Evolutionary conservation across 768 basidiomycete genomes (phyloP), one percentile per base, ranked within the genome.

Genomic region (Xerocomellus chrysenteron): DNA sequence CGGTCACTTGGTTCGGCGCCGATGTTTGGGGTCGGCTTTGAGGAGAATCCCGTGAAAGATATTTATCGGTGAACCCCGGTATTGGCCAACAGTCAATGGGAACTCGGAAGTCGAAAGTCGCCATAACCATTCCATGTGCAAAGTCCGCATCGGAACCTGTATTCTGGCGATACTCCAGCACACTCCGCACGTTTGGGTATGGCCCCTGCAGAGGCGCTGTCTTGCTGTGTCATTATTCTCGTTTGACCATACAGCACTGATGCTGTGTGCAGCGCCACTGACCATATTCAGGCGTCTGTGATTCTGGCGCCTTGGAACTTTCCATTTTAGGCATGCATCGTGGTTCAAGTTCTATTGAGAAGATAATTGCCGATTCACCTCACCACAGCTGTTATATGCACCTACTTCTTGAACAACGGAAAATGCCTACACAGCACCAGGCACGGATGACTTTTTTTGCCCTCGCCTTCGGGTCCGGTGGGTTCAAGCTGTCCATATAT

Each of bases 251-350:
- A 52, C 53, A 54, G 60, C 55, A 56, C 16, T 6, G 14, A 32
- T 54, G 59, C 66, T 50, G 56, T 65, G 60, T 30, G 30, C 42
- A 35, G 45, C 50, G 63, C 51, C 50, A 50, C 54, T 32, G 19
- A 4, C 33, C 40, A 28, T 17, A 47, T 45, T 30, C 33, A 30
- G 42, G 30, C 30, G 33, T 26, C 40, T 35, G 19, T 36, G 33
- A 8, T 17, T n/a, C 36, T 14, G 9, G 28, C n/a, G 21, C 17
- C 28, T 24, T 33, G 14, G 39, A 17, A 7, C 6, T 46, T 58
- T 55, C 66, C 46, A 26, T 21, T 51, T 66, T 57, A 45, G 57
- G 61, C 39, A 54, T 58, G 13, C 35, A 43, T 48, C 33, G 55
- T 52, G 24, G 55, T 56, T 58, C 36, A 45, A 30, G 28, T 26